Evolutionary conservation across 2,329 filamentous ascomycete species (phyloP), one percentile per base, ranked within the genome.

Genomic region (Elsinoe batatas): DNA sequence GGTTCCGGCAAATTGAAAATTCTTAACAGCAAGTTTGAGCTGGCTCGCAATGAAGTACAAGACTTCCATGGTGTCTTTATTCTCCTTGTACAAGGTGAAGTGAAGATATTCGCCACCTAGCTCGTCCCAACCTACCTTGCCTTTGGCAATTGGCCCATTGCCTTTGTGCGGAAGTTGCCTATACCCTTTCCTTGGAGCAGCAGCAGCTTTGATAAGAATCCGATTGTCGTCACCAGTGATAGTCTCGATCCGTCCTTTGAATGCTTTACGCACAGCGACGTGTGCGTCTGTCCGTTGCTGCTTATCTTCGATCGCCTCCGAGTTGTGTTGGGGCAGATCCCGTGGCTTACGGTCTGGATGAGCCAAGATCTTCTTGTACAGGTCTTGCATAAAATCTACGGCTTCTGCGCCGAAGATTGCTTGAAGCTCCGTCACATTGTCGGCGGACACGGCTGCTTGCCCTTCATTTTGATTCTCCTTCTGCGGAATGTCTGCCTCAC

Each of bases 41-140:
- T 85, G 79, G 42, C 85, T 85, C 1, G 84, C 81, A 38, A 96
- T 79, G 64, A 86, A 88, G 54, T 82, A 84, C 54, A 94, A 77
- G 0, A 88, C 85, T 63, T 96, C 91, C 87, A 95, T 94, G 1
- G 91, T 96, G 67, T 96, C 91, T 67, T 91, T 91, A 72, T 96
- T 96, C 72, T 95, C 91, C 72, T 96, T 96, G 79, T 91, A 94
- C 53, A 96, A 76, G 0, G 88, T 91, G 68, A 95, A 95, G 69
- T 95, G 90, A 12, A 95, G 74, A 68, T 88, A 93, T 49, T 90
- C 85, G 15, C 87, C 88, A n/a, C 78, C 83, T 40, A 84, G 73
- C 61, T 86, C 82, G 54, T 81, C 73, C 83, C 83, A 87, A 53
- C 73, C 75, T 35, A 79, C 64, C 61, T 77, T 79, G 43, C 73